These are phyloP conservation scores for Phoma sp. DNA, from an alignment of 2,329 filamentous ascomycete species.

Conservation along the genomic window DNA sequence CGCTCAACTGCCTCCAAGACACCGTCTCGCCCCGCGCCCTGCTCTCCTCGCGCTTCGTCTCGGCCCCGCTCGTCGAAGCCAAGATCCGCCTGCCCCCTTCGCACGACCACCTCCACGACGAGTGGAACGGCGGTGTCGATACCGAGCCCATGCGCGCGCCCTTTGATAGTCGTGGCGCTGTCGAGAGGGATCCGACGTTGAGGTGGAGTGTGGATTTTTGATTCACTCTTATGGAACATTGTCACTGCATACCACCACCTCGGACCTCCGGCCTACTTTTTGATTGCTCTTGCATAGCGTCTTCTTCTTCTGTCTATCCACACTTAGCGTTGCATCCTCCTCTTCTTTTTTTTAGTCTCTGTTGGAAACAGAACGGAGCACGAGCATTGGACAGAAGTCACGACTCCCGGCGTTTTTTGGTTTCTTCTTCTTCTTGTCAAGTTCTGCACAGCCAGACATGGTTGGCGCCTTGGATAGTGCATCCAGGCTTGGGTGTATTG, in stretches of 20 bases:
- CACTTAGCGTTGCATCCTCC: not conserved
- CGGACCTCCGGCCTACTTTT: no score
- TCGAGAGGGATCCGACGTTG: slow-evolving; percentile 46
- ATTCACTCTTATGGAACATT: not conserved
- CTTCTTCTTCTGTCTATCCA: not conserved
- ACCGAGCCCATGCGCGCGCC: slow-evolving; percentile 29
- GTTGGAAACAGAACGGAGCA: not conserved
- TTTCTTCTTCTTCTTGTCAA: no score
- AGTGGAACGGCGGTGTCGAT: slow-evolving; percentile 22
- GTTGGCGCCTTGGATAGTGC: slow-evolving; percentile 11
- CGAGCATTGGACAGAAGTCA: not conserved
- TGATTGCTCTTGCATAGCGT: not conserved
- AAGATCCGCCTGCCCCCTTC: slow-evolving; percentile 45
- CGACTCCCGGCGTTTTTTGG: not conserved
- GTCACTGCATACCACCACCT: no score
- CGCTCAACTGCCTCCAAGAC: slow-evolving; percentile 48
- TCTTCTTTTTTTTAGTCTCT: no score
- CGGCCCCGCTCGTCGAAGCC: slow-evolving; percentile 47
- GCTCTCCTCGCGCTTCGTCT: slow-evolving; percentile 46
- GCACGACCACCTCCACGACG: slow-evolving; percentile 32
- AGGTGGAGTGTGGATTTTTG: slow-evolving; percentile 54
- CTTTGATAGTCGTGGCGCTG: slow-evolving; percentile 45
- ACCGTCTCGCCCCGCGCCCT: slow-evolving; percentile 45
- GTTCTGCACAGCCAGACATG: not conserved
- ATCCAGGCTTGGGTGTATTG: not conserved